Conservation (phyloP, 257 asterid genomes). For the Nyctanthes arbortristis region DNA sequence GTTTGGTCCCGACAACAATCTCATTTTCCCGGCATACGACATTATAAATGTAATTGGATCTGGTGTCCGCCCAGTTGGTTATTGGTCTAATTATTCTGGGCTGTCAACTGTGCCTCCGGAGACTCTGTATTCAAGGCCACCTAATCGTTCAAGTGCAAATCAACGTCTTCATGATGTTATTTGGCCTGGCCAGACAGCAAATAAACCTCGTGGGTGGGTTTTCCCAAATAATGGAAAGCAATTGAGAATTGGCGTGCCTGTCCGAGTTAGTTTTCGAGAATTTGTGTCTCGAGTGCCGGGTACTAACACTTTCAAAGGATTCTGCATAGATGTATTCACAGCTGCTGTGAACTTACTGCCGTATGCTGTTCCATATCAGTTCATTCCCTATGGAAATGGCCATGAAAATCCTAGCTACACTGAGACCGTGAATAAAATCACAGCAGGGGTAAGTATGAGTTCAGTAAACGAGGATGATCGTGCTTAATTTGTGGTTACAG, state of each 20-base stretch:
- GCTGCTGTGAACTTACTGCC: conserved; percentile 87
- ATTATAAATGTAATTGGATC: conserved; percentile 80
- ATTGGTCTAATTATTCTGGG: conserved; percentile 86
- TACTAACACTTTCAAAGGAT: conserved; percentile 67
- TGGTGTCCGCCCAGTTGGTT: conserved; percentile 73
- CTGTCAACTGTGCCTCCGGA: conserved; percentile 67
- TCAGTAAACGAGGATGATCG: not conserved
- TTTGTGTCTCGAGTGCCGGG: conserved; percentile 77
- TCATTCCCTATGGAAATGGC: conserved; percentile 78
- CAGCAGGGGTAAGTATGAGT: conserved; percentile 71
- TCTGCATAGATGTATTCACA: conserved; percentile 81
- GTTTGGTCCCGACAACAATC: conserved; percentile 58
- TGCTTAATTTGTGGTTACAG: not conserved
- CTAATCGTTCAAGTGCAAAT: conserved; percentile 53
- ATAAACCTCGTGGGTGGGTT: conserved; percentile 97
- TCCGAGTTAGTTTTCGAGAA: conserved; percentile 65
- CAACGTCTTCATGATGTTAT: conserved; percentile 56
- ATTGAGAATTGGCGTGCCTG: conserved; percentile 82
- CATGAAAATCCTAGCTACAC: conserved; percentile 63
- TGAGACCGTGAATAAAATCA: conserved; percentile 57
- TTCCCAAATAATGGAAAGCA: conserved; percentile 79
- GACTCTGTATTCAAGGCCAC: conserved; percentile 43
- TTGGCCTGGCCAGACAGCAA: conserved; percentile 83
- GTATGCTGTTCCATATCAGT: conserved; percentile 81
- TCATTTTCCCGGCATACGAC: conserved; percentile 69